These are phyloP conservation scores for Xanthoceras sorbifolium DNA, from an alignment of 345 rosid species.

Conservation along the genomic window DNA sequence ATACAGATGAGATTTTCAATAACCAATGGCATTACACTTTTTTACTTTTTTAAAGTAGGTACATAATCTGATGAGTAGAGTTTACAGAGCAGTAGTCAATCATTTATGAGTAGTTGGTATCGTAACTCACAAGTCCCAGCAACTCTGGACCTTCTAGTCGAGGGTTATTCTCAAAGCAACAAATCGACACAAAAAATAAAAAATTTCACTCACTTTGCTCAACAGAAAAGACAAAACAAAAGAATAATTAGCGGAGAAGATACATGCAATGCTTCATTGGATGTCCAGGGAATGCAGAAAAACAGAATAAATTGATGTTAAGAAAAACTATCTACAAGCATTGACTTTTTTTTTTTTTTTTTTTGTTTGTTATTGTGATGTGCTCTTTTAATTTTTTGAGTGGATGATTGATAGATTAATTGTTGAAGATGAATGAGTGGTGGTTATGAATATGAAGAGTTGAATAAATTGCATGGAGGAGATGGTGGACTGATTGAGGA, in stretches of 20 bases:
- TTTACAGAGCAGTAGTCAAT: background rate
- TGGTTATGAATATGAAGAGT: no score
- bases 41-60: constrained; percentile 15
- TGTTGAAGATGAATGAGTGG: no score
- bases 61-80: constrained; percentile 9
- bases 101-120: constrained; percentile 75
- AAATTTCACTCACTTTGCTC: constrained; percentile 6
- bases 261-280: background rate
- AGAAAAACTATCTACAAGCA: background rate
- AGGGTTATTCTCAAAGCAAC: constrained; percentile 89
- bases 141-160: constrained; percentile 92
- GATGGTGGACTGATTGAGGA: no score
- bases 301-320: background rate
- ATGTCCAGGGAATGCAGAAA: background rate
- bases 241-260: no score
- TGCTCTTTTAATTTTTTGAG: no score
- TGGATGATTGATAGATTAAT: no score
- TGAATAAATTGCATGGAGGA: no score
- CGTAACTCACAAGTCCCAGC: constrained; percentile 86
- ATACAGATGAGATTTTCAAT: constrained; percentile 37
- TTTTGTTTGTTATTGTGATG: no score
- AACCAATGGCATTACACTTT: constrained; percentile 26
- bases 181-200: background rate
- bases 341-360: no score
- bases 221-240: background rate